A percentile compares a stretch with the other conserved stretches of the same genome.
Evolutionary conservation across 441 rosid species (phyloP).

Genomic region (Mallotus repandus): DNA sequence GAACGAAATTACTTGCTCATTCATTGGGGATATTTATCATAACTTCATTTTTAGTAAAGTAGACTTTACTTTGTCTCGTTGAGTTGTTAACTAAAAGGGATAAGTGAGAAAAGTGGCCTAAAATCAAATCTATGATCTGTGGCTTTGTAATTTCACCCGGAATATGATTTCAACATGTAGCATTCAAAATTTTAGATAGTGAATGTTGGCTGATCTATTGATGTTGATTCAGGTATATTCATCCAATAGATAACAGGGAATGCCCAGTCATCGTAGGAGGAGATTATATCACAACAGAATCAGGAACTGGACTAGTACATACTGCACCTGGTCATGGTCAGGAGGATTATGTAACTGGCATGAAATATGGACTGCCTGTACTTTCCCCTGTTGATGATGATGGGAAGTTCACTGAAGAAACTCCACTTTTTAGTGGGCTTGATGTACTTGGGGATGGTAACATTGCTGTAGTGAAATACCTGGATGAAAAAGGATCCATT

Average conservation of each 20-base stretch:
- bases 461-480: conserved; percentile 69
- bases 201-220: conserved; percentile 17
- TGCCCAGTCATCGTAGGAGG: conserved; percentile 93
- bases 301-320: conserved; percentile 98
- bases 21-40: neutral
- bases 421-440: conserved; percentile 81
- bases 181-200: neutral
- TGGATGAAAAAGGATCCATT: conserved; percentile 70
- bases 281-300: conserved; percentile 96
- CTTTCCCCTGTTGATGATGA: conserved; percentile 89
- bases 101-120: neutral
- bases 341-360: conserved; percentile 90
- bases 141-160: neutral
- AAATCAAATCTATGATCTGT: neutral
- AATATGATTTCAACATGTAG: conserved; percentile 5
- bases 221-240: conserved; percentile 65
- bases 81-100: neutral
- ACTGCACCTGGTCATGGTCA: conserved; percentile 99
- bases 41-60: neutral
- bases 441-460: conserved; percentile 95
- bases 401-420: conserved; percentile 94
- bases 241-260: conserved; percentile 69
- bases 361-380: conserved; percentile 85
- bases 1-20: neutral
- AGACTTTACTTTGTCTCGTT: neutral